Conservation (phyloP, 164 flowering plant genomes). For the Nymphaea colorata region DNA sequence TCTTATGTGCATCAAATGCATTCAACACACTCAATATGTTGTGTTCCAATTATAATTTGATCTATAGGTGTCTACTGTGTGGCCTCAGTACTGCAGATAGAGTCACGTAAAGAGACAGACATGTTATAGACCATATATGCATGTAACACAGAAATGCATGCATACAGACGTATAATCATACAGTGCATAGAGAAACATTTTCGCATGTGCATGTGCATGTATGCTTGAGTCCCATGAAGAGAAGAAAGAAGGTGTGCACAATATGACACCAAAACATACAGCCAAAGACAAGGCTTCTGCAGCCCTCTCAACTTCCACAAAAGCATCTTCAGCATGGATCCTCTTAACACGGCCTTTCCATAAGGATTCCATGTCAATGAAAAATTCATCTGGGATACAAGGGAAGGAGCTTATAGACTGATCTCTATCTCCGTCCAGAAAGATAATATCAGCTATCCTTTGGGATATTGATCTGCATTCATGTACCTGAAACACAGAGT, state of each 20-base stretch:
- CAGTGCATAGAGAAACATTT: too few species aligned
- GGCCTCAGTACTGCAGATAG: too few species aligned
- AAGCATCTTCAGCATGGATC: constrained; percentile 59
- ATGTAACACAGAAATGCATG: too few species aligned
- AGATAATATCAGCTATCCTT: constrained; percentile 59
- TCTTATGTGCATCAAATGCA: too few species aligned
- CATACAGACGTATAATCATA: too few species aligned
- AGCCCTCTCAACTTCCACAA: constrained; percentile 63
- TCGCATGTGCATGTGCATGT: too few species aligned
- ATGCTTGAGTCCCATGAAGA: background rate
- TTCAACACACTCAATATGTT: too few species aligned
- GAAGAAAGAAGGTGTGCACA: background rate
- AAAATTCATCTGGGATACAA: constrained; percentile 66
- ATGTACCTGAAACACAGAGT: constrained; percentile 30
- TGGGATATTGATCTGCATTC: constrained; percentile 54
- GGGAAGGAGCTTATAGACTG: constrained; percentile 39
- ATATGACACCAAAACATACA: constrained; percentile 27
- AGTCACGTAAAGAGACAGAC: too few species aligned
- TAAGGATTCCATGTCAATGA: constrained; percentile 80
- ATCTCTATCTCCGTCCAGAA: constrained; percentile 58
- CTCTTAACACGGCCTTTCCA: constrained; percentile 93
- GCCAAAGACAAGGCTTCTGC: constrained; percentile 61
- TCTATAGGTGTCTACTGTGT: too few species aligned
- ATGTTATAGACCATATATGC: too few species aligned
- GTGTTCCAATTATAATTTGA: too few species aligned